Evolutionary conservation across 2,329 filamentous ascomycete genomes (phyloP).

Genomic region (Botrytis medusae): DNA sequence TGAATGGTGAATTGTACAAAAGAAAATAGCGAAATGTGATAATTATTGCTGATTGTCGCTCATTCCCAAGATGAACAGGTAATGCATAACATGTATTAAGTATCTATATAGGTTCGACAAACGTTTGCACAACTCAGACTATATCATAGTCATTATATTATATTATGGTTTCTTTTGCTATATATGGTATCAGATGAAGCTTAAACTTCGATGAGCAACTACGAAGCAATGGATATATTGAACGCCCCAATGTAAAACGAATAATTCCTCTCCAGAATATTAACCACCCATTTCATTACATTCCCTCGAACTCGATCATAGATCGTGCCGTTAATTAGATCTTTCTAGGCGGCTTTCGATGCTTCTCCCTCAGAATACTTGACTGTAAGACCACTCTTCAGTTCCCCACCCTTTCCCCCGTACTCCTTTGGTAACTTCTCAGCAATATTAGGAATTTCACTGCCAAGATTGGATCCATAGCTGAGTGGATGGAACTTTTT

Average conservation of each 20-base stretch:
- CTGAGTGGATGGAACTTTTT: conserved; percentile 78
- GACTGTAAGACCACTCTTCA: conserved; percentile 39
- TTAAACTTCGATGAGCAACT: neutral
- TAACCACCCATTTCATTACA: neutral
- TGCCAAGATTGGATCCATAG: conserved; percentile 68
- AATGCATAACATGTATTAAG: neutral
- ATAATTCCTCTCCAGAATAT: neutral
- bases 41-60: neutral
- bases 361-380: conserved; percentile 31
- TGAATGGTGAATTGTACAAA: no score
- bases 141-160: neutral
- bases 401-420: conserved; percentile 66
- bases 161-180: neutral
- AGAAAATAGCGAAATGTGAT: neutral
- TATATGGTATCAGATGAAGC: conserved; percentile 7
- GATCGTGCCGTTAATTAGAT: neutral
- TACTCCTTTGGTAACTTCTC: conserved; percentile 71
- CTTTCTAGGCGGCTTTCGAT: neutral
- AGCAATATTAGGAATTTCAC: conserved; percentile 58
- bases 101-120: neutral
- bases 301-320: neutral
- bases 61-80: neutral
- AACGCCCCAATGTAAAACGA: neutral
- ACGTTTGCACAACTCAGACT: neutral
- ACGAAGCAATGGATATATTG: conserved; percentile 20